Evolutionary conservation across 768 basidiomycete genomes (phyloP).

Genomic region (Cyclocybe cylindracea): DNA sequence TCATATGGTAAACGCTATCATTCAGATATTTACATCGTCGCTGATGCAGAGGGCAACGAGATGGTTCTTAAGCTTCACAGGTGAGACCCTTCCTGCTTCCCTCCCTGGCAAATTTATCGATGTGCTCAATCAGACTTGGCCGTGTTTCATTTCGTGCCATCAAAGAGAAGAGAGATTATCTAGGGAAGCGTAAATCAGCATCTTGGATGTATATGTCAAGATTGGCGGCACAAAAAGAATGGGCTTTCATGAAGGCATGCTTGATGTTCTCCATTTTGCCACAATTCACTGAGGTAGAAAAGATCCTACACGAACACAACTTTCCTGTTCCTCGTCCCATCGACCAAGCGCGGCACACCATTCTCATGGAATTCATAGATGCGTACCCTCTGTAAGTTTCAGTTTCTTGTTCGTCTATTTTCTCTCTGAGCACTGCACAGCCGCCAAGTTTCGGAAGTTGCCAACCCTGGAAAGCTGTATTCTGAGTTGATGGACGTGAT

Average conservation of each 20-base stretch:
- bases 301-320: conserved; percentile 89
- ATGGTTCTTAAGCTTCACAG: conserved; percentile 94
- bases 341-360: conserved; percentile 92
- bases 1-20: not conserved
- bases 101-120: conserved; percentile 1
- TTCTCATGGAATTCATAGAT: conserved; percentile 96
- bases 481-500: conserved; percentile 93
- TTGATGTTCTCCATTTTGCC: not conserved
- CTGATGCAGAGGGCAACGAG: conserved; percentile 79
- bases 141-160: conserved; percentile 97
- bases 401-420: not conserved
- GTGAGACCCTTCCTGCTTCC: conserved; percentile 38
- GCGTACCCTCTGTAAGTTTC: conserved; percentile 85
- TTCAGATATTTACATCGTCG: conserved; percentile 87
- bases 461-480: conserved; percentile 88
- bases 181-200: conserved; percentile 93
- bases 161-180: conserved; percentile 94
- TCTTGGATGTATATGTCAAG: conserved; percentile 99
- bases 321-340: conserved; percentile 94
- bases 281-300: not conserved
- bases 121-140: conserved; percentile 63
- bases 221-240: conserved; percentile 95
- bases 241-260: conserved; percentile 94
- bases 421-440: conserved; percentile 37
- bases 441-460: conserved; percentile 83